Percentiles rank a stretch among this genome's conserved stretches.
These are phyloP conservation scores for Paragyromitra xinjiangensis DNA, from an alignment of 495 filamentous ascomycete species.

Conservation along the genomic window DNA sequence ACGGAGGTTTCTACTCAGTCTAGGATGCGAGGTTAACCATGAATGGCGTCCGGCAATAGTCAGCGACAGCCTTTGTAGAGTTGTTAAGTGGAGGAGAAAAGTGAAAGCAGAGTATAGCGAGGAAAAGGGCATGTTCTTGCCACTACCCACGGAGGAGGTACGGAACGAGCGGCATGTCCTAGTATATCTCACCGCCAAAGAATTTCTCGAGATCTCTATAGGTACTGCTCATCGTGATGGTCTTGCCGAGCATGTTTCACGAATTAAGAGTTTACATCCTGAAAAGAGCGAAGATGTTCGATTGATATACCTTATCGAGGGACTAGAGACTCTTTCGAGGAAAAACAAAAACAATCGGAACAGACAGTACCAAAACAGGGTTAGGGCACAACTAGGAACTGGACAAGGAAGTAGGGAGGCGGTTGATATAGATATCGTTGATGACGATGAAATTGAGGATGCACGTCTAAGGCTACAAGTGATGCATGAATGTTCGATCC, in stretches of 20 bases:
- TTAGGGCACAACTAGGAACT: conserved; percentile 48
- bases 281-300: conserved; percentile 58
- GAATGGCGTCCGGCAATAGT: conserved; percentile 60
- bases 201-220: conserved; percentile 73
- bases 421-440: conserved; percentile 63
- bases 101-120: conserved; percentile 71
- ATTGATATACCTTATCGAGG: conserved; percentile 81
- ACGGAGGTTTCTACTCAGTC: conserved; percentile 65
- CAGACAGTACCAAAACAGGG: conserved; percentile 60
- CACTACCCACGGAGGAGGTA: conserved; percentile 65
- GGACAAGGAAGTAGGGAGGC: conserved; percentile 61
- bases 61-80: conserved; percentile 65
- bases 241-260: conserved; percentile 69
- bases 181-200: conserved; percentile 70
- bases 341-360: conserved; percentile 62
- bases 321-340: conserved; percentile 71
- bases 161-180: conserved; percentile 73
- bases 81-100: conserved; percentile 80
- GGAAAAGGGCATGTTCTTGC: conserved; percentile 71
- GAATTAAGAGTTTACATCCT: conserved; percentile 65
- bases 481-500: conserved; percentile 71
- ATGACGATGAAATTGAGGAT: conserved; percentile 78
- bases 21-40: conserved; percentile 66
- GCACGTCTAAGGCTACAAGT: conserved; percentile 78
- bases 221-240: conserved; percentile 58